Conservation (phyloP, 2,329 filamentous ascomycete genomes). For the Paecilomyces dactylethromorphus region DNA sequence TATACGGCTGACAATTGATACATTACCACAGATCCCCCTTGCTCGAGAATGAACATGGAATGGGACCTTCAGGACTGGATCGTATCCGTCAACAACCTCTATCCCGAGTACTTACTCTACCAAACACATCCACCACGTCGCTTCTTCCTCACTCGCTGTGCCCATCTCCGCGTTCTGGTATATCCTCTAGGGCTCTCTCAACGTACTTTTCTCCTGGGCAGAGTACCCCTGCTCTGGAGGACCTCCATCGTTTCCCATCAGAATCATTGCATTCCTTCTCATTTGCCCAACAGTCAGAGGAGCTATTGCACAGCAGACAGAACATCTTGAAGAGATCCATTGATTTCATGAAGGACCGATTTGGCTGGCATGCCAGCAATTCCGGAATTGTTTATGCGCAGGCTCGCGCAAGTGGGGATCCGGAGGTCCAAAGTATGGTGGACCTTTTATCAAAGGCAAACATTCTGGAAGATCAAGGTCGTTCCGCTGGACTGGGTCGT, state of each 20-base stretch:
- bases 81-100: constrained; percentile 85
- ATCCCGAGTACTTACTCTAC: constrained; percentile 58
- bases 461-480: constrained; percentile 54
- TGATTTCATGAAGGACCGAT: constrained; percentile 91
- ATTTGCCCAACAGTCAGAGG: constrained; percentile 91
- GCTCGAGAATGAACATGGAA: constrained; percentile 81
- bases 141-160: constrained; percentile 54
- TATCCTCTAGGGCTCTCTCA: constrained; percentile 48
- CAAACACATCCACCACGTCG: constrained; percentile 56
- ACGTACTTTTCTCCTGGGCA: constrained; percentile 55
- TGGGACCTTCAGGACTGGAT: constrained; percentile 78
- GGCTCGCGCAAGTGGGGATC: constrained; percentile 72
- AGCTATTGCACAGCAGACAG: constrained; percentile 83
- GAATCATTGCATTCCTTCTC: constrained; percentile 98
- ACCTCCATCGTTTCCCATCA: constrained; percentile 84
- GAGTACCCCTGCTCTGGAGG: constrained; percentile 69
- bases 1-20: neutral
- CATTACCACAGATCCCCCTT: constrained; percentile 61
- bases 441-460: constrained; percentile 79
- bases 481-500: constrained; percentile 38
- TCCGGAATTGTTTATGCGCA: constrained; percentile 76
- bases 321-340: constrained; percentile 89
- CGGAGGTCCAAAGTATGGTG: constrained; percentile 84
- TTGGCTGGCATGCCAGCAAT: constrained; percentile 72
- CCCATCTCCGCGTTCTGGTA: constrained; percentile 63